Base-by-base conservation (phyloP, 768 basidiomycete genomes). In the Dendrothele bispora region DNA sequence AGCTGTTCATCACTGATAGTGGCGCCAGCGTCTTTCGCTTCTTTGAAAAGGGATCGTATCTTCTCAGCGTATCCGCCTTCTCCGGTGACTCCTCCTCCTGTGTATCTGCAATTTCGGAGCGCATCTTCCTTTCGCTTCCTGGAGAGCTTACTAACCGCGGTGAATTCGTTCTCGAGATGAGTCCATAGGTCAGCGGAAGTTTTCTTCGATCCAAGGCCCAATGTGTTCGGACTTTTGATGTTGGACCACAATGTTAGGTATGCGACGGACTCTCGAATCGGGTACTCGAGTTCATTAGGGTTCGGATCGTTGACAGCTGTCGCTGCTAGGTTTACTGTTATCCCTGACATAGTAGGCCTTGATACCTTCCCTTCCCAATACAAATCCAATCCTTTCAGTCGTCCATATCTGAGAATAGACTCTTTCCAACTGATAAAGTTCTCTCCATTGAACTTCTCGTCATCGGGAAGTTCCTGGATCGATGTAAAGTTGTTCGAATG, bases 391-490 rank as follows among this genome's bases (percentile, higher is more conserved):
- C 43, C 43, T n/a, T 44, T 28, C 17, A 34, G 43, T 18, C 30
- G 5, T 14, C 43, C 43, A 6, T 17, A n/a, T 15, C 25, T 17
- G 8, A 44, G 17, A n/a, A 44, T 34, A 17, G 14, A 18, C 5
- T n/a, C 27, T 29, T 44, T 44, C 17, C 17, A 44, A 21, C 25
- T n/a, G 6, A 34, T 18, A 20, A 28, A 44, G 27, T 44, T 44
- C 28, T 44, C 43, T 5, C 43, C 43, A 18, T 44, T 44, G 28
- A 44, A 44, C 27, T 44, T 28, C 17, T 30, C 17, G 15, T 44
- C 43, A 5, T 44, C 18, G 43, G 43, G 27, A n/a, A 44, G 43
- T 17, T n/a, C 30, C 24, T 41, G 39, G 39, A 41, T 41, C 20
- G 17, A 20, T 17, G 39, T 41, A 41, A 21, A 41, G 39, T 41